A percentile compares a stretch with the other conserved stretches of the same genome.
Conservation (phyloP, 257 asterid species). For the Rhazya stricta region DNA sequence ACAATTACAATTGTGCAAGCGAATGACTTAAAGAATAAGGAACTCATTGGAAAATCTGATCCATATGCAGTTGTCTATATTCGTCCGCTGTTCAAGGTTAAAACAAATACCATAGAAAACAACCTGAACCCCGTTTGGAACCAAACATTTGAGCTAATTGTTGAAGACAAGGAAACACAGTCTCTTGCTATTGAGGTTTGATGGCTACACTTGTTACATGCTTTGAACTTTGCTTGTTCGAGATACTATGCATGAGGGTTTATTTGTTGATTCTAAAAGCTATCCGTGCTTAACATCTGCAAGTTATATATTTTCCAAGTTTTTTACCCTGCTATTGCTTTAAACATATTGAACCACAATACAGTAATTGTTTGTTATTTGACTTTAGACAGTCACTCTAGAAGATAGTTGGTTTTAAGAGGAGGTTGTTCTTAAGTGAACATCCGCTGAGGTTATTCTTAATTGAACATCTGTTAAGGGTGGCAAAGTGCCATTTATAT, state of each 20-base stretch:
- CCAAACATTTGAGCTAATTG: conserved; percentile 68
- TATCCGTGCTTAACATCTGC: background rate
- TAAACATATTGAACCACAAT: background rate
- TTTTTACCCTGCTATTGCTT: background rate
- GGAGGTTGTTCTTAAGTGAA: no score
- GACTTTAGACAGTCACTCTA: background rate
- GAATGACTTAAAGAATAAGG: conserved; percentile 79
- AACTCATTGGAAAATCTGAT: conserved; percentile 94
- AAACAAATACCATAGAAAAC: conserved; percentile 83
- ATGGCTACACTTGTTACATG: conserved; percentile 17
- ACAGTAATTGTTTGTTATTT: background rate
- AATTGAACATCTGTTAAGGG: no score
- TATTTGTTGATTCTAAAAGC: background rate
- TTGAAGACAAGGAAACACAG: conserved; percentile 98
- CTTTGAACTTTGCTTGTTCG: background rate
- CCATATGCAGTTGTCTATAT: conserved; percentile 71
- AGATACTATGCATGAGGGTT: background rate
- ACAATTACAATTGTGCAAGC: conserved; percentile 59
- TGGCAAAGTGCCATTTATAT: no score
- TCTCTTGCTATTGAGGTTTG: conserved; percentile 72
- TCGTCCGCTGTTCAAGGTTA: conserved; percentile 90
- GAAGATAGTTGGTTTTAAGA: background rate
- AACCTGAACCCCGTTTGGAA: conserved; percentile 93
- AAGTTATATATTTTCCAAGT: background rate
- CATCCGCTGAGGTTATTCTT: no score